A percentile compares a stretch with the other conserved stretches of the same genome.
phyloP scores from a whole-genome alignment of 2,329 filamentous ascomycete genomes.

The Chaetomiaceae sp. region DNA sequence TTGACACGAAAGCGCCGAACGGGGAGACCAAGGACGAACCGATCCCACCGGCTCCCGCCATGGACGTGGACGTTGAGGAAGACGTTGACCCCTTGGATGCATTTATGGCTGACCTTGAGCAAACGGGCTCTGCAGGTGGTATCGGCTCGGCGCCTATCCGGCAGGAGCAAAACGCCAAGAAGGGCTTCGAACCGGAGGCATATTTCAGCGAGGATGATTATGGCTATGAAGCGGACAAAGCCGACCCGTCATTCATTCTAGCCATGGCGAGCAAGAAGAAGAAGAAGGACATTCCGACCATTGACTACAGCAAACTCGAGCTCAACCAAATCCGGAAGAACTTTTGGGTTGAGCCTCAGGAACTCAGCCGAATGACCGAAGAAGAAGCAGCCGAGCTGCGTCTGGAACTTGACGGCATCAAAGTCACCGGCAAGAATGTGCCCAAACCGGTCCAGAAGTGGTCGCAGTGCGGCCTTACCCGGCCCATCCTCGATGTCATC shows the following conservation, averaged over 20 bases:
- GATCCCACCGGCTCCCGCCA: slow-evolving; percentile 36
- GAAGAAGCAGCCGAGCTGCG: slow-evolving; percentile 78
- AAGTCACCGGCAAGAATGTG: slow-evolving; percentile 80
- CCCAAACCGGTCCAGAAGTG: slow-evolving; percentile 95
- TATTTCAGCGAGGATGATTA: slow-evolving; percentile 86
- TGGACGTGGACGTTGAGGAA: slow-evolving; percentile 60
- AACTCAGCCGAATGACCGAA: slow-evolving; percentile 77
- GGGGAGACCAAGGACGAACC: slow-evolving; percentile 25
- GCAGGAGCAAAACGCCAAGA: slow-evolving; percentile 41
- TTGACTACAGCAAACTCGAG: slow-evolving; percentile 83
- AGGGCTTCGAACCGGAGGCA: slow-evolving; percentile 68
- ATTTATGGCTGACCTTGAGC: slow-evolving; percentile 77
- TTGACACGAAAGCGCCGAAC: slow-evolving; percentile 31
- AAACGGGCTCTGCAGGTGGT: slow-evolving; percentile 44
- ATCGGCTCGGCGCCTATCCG: slow-evolving; percentile 27
- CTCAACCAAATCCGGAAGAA: slow-evolving; percentile 85
- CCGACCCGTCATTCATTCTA: slow-evolving; percentile 45
- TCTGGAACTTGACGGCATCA: slow-evolving; percentile 89
- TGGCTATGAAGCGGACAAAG: slow-evolving; percentile 45
- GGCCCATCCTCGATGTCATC: slow-evolving; percentile 82
- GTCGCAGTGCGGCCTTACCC: slow-evolving; percentile 88
- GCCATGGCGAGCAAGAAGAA: slow-evolving; percentile 64
- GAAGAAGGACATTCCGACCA: slow-evolving; percentile 88
- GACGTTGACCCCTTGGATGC: slow-evolving; percentile 90
- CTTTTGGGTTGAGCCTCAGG: slow-evolving; percentile 88